Conservation (phyloP, 2,329 filamentous ascomycete species). For the Chalara sp. region DNA sequence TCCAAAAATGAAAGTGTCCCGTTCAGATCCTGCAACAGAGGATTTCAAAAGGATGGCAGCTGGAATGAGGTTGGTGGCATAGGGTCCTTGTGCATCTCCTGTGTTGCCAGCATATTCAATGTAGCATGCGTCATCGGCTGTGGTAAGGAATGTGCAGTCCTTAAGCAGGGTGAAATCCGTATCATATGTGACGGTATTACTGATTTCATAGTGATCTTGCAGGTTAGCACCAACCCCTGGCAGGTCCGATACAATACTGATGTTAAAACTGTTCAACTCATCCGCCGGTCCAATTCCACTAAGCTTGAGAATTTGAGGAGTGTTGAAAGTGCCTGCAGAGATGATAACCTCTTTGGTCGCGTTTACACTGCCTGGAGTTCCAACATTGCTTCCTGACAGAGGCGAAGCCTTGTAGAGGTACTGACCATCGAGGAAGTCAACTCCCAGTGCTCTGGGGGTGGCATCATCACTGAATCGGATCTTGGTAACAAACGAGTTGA, state of each 20-base stretch:
- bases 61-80: no score
- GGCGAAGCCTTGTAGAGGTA: conserved; percentile 17
- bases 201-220: conserved; percentile 45
- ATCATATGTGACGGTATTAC: conserved; percentile 33
- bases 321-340: conserved; percentile 38
- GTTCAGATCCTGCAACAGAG: no score
- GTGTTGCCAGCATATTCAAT: no score
- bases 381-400: conserved; percentile 6
- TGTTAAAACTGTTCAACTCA: conserved; percentile 35
- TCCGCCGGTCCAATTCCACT: conserved; percentile 35
- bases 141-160: conserved; percentile 13
- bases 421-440: conserved; percentile 36
- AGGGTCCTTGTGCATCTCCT: no score
- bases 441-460: conserved; percentile 31
- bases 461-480: conserved; percentile 29
- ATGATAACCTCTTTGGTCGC: conserved; percentile 39
- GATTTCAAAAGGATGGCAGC: no score
- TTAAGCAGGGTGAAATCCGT: neutral
- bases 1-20: conserved; percentile 19
- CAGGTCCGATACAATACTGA: conserved; percentile 46
- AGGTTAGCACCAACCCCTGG: conserved; percentile 60
- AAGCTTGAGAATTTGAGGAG: conserved; percentile 39
- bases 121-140: no score
- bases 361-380: conserved; percentile 16
- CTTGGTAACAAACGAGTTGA: conserved; percentile 32